Conservation (phyloP, 1,284 basidiomycete species). For the Pascua guehoae region DNA sequence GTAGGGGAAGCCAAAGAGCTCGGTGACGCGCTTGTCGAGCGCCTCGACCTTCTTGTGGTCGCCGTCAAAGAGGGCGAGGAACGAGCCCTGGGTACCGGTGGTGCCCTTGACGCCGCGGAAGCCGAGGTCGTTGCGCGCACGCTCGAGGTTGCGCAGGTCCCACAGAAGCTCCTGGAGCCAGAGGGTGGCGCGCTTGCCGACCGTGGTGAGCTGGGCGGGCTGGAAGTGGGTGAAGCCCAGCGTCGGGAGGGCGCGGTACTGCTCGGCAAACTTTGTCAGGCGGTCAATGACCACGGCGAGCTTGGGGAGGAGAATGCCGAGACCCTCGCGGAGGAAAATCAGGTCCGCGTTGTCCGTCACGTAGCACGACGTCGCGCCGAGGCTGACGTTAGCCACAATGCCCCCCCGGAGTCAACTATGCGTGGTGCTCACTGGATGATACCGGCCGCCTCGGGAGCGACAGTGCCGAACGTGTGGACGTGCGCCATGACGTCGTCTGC, state of each 20-base stretch:
- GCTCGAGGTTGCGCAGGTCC: slow-evolving; percentile 91
- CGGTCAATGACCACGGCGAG: slow-evolving; percentile 86
- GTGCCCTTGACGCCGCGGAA: slow-evolving; percentile 99
- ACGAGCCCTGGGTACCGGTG: slow-evolving; percentile 96
- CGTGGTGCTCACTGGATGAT: slow-evolving; percentile 80
- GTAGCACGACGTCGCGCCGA: slow-evolving; percentile 97
- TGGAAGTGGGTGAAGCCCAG: slow-evolving; percentile 99
- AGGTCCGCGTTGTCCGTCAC: slow-evolving; percentile 98
- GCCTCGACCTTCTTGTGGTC: slow-evolving; percentile 91
- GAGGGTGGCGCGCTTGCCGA: slow-evolving; percentile 96
- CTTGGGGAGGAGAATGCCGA: slow-evolving; percentile 80
- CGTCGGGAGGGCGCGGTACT: slow-evolving; percentile 74
- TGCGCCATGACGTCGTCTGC: slow-evolving; percentile 96
- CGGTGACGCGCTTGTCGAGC: slow-evolving; percentile 83
- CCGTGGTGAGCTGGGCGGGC: slow-evolving; percentile 95
- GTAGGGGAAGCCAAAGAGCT: slow-evolving; percentile 85
- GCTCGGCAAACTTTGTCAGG: slow-evolving; percentile 69
- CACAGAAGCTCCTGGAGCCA: slow-evolving; percentile 98
- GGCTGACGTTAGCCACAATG: slow-evolving; percentile 51
- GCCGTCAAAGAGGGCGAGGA: slow-evolving; percentile 90
- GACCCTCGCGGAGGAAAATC: slow-evolving; percentile 87
- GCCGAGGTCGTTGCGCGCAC: slow-evolving; percentile 87
- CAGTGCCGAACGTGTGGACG: slow-evolving; percentile 91
- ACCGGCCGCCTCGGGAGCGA: slow-evolving; percentile 91
- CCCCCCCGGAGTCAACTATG: not conserved